These are phyloP conservation scores for Kodamaea neixiangensis DNA, from an alignment of 805 yeast species.

Conservation along the genomic window DNA sequence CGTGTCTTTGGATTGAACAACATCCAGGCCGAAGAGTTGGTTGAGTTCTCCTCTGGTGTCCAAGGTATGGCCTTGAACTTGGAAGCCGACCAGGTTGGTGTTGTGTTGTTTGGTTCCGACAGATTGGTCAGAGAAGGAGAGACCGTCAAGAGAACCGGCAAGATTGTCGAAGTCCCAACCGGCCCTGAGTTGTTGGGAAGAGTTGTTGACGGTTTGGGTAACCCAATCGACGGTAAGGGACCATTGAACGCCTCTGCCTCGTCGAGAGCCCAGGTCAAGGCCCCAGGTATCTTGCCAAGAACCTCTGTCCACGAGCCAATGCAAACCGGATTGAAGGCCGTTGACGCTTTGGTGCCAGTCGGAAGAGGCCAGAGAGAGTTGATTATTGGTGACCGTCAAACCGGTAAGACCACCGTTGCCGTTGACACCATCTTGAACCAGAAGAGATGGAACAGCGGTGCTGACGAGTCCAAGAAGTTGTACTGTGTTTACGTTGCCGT, in stretches of 20 bases:
- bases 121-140: slow-evolving; percentile 98
- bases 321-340: slow-evolving; percentile 99
- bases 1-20: slow-evolving; percentile 99
- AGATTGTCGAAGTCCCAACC: slow-evolving; percentile 98
- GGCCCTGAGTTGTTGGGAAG: slow-evolving; percentile 99
- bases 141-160: slow-evolving; percentile 99
- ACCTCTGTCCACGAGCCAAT: slow-evolving; percentile 98
- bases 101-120: slow-evolving; percentile 99
- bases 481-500: slow-evolving; percentile 99
- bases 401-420: slow-evolving; percentile 99
- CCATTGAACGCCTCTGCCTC: slow-evolving; percentile 84
- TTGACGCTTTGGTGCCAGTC: slow-evolving; percentile 97
- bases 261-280: slow-evolving; percentile 97
- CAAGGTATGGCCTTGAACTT: slow-evolving; percentile 99
- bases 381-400: slow-evolving; percentile 99
- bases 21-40: slow-evolving; percentile 99
- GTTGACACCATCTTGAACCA: slow-evolving; percentile 97
- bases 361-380: slow-evolving; percentile 99
- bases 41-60: slow-evolving; percentile 98
- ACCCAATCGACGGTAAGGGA: slow-evolving; percentile 99
- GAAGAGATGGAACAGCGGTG: slow-evolving; percentile 96
- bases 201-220: slow-evolving; percentile 99
- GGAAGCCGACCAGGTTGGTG: slow-evolving; percentile 99
- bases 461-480: slow-evolving; percentile 95
- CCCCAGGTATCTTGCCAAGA: slow-evolving; percentile 99